Evolutionary conservation across 1,139 yeast genomes (phyloP).

Genomic region (Arxiozyma bovina): DNA sequence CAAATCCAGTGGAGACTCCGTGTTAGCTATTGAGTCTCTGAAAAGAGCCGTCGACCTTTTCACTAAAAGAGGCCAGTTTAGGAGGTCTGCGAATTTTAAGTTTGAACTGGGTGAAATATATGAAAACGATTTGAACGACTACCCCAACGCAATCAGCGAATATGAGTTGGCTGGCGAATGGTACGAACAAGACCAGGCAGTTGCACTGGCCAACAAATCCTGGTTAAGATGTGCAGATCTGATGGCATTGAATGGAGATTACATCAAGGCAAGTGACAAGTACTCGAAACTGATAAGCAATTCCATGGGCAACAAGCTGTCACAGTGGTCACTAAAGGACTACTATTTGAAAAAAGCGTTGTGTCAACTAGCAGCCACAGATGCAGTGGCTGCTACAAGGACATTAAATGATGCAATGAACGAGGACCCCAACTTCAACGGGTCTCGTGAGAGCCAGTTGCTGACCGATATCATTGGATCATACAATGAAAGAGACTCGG

Average conservation of each 20-base stretch:
- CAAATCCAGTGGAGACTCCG: constrained; percentile 59
- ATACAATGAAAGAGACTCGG: constrained; percentile 71
- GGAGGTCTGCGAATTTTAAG: constrained; percentile 92
- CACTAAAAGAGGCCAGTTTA: constrained; percentile 85
- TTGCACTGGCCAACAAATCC: constrained; percentile 81
- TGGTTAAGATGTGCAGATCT: constrained; percentile 85
- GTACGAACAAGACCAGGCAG: constrained; percentile 89
- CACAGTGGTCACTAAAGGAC: constrained; percentile 90
- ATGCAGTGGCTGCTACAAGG: constrained; percentile 75
- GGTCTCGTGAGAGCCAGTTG: constrained; percentile 71
- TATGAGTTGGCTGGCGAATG: constrained; percentile 96
- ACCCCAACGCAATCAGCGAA: constrained; percentile 58
- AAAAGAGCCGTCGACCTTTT: constrained; percentile 73
- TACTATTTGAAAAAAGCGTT: constrained; percentile 77
- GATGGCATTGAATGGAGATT: constrained; percentile 66
- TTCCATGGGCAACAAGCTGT: constrained; percentile 62
- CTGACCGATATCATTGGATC: constrained; percentile 58
- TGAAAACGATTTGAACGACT: constrained; percentile 63
- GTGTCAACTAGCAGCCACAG: constrained; percentile 76
- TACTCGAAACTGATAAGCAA: constrained; percentile 73
- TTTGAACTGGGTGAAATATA: constrained; percentile 83
- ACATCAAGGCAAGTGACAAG: constrained; percentile 61
- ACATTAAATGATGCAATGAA: constrained; percentile 53
- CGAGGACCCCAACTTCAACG: constrained; percentile 71
- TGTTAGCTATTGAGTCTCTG: constrained; percentile 70